A percentile compares a stretch with the other conserved stretches of the same genome.
phyloP scores from a whole-genome alignment of 1,284 basidiomycete species.

The Cutaneotrichosporon daszewskae region DNA sequence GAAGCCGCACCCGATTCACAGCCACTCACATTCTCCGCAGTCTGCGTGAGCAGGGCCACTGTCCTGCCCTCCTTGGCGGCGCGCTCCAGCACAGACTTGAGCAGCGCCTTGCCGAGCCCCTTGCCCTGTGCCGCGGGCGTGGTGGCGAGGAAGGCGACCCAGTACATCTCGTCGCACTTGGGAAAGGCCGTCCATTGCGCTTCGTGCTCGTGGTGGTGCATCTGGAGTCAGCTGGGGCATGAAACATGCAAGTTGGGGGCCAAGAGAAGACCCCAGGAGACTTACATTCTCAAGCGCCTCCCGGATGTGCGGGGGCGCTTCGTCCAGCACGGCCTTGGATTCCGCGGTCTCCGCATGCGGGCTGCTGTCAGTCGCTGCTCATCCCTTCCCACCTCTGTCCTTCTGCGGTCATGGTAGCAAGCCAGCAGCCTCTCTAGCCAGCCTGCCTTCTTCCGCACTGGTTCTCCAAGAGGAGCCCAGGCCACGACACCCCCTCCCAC shows the following conservation, averaged over 20 bases:
- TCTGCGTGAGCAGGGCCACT: background rate
- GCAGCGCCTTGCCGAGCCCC: background rate
- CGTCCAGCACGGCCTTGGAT: background rate
- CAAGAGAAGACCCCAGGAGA: too few relatives aligned
- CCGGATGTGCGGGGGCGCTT: background rate
- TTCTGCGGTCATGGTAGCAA: too few relatives aligned
- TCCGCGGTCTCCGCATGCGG: background rate
- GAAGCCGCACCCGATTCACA: too few relatives aligned
- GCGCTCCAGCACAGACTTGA: background rate
- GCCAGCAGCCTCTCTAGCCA: too few relatives aligned
- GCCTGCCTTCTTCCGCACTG: too few relatives aligned
- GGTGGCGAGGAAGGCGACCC: background rate
- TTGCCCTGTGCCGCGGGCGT: background rate
- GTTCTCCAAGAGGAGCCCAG: too few relatives aligned
- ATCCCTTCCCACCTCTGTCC: too few relatives aligned
- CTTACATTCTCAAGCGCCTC: background rate
- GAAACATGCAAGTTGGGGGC: background rate
- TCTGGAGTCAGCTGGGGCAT: background rate
- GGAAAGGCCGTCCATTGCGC: background rate
- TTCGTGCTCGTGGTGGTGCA: too few relatives aligned
- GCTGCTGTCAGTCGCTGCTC: too few relatives aligned
- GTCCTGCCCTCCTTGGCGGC: background rate
- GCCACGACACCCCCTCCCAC: too few relatives aligned
- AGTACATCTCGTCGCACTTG: background rate
- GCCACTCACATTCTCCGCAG: background rate